phyloP scores from a whole-genome alignment of 2,329 filamentous ascomycete species.

The Talaromyces sp. region DNA sequence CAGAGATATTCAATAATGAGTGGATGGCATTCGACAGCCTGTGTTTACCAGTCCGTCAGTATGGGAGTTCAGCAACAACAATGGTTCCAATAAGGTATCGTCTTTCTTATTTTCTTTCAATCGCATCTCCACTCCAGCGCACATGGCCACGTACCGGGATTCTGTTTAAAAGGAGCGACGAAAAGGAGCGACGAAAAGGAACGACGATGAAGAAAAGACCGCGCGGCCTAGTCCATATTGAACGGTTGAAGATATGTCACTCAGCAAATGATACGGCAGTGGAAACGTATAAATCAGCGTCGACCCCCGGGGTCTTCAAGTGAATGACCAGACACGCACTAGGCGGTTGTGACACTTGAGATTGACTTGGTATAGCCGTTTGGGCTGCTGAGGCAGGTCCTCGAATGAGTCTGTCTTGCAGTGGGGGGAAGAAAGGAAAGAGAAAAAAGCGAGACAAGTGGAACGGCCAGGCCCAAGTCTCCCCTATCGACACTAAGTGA shows the following conservation, averaged over 20 bases:
- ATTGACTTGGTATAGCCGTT: not conserved
- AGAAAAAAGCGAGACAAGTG: conserved; percentile 15
- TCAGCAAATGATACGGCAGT: not conserved
- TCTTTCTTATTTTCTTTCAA: not conserved
- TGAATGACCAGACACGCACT: conserved; percentile 9
- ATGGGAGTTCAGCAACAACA: too few species aligned
- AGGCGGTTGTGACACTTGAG: conserved; percentile 9
- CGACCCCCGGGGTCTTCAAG: conserved; percentile 8
- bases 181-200: conserved; percentile 14
- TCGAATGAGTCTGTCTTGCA: conserved; percentile 3
- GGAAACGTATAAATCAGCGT: conserved; percentile 9
- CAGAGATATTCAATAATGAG: conserved; percentile 11
- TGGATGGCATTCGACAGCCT: conserved; percentile 17
- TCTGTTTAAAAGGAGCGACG: too few species aligned
- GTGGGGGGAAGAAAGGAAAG: conserved; percentile 5
- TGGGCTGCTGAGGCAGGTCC: not conserved
- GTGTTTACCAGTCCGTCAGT: conserved; percentile 1
- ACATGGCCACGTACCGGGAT: conserved; percentile 25
- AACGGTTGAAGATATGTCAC: conserved; percentile 4
- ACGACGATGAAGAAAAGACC: conserved; percentile 3
- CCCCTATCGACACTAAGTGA: conserved; percentile 29
- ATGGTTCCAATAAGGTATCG: too few species aligned
- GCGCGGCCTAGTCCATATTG: conserved; percentile 24
- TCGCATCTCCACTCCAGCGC: not conserved
- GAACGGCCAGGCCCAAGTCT: conserved; percentile 21